phyloP scores from a whole-genome alignment of 768 basidiomycete species.

The Sutorius australiensis region DNA sequence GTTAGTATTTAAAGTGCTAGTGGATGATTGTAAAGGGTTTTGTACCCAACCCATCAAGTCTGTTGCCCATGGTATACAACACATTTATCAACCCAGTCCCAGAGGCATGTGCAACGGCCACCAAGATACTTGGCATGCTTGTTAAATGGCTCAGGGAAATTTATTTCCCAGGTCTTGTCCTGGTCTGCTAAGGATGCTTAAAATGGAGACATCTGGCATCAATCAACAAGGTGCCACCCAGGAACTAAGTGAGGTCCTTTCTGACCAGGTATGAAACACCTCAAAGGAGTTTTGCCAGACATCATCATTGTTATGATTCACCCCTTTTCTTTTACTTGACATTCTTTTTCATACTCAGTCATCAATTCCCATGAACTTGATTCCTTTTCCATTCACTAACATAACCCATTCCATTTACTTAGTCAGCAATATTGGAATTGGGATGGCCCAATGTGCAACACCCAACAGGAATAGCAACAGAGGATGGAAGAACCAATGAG shows the following conservation, averaged over 20 bases:
- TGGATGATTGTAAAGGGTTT: constrained; percentile 59
- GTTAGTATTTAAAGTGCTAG: too few relatives aligned
- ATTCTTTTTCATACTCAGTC: too few relatives aligned
- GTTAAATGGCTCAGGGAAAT: constrained; percentile 92
- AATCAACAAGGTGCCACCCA: constrained; percentile 98
- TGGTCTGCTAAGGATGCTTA: constrained; percentile 80
- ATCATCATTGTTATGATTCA: too few relatives aligned
- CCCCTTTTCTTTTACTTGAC: too few relatives aligned
- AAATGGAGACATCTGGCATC: constrained; percentile 90
- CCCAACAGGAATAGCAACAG: too few relatives aligned
- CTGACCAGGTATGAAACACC: constrained; percentile 92
- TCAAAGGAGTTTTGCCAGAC: constrained; percentile 91
- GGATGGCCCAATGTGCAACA: too few relatives aligned
- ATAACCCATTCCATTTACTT: too few relatives aligned
- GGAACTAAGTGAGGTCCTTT: constrained; percentile 91
- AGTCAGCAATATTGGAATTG: too few relatives aligned
- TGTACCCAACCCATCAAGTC: constrained; percentile 84
- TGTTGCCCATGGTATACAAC: constrained; percentile 86
- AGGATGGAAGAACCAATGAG: too few relatives aligned
- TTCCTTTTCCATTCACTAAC: too few relatives aligned
- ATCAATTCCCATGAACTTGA: too few relatives aligned
- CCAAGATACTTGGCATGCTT: constrained; percentile 93
- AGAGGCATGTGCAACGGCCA: constrained; percentile 94
- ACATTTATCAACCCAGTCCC: constrained; percentile 97
- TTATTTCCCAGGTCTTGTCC: constrained; percentile 96